These are phyloP conservation scores for Pleurotus eryngii DNA, from an alignment of 768 basidiomycete species.

Conservation along the genomic window DNA sequence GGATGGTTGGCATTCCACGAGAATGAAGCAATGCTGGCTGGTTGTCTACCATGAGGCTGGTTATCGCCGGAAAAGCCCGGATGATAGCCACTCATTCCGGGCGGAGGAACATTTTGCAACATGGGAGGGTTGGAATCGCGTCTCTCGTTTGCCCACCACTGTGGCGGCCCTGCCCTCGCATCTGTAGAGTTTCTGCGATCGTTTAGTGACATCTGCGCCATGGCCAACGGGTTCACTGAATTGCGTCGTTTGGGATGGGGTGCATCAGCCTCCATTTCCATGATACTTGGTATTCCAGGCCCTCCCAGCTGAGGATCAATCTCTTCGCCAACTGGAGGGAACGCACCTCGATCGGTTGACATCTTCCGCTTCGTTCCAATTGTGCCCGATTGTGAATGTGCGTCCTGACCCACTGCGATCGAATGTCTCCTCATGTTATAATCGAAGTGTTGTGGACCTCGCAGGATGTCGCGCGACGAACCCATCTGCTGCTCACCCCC, in stretches of 20 bases:
- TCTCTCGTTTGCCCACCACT: slow-evolving; percentile 65
- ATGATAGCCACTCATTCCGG: slow-evolving; percentile 44
- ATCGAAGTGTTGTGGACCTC: slow-evolving; percentile 55
- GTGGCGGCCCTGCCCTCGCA: slow-evolving; percentile 42
- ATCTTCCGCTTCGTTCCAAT: slow-evolving; percentile 80
- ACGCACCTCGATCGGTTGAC: slow-evolving; percentile 59
- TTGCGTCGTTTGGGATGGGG: slow-evolving; percentile 82
- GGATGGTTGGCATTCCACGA: slow-evolving; percentile 58
- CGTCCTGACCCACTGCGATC: slow-evolving; percentile 56
- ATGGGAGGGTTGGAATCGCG: slow-evolving; percentile 51
- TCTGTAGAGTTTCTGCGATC: slow-evolving; percentile 80
- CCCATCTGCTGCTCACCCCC: slow-evolving; percentile 23
- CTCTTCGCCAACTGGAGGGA: slow-evolving; percentile 57
- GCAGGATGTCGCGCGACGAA: slow-evolving; percentile 19
- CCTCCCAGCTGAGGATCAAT: slow-evolving; percentile 65
- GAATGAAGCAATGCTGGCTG: slow-evolving; percentile 65
- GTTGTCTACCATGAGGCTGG: slow-evolving; percentile 59
- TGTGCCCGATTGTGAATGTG: slow-evolving; percentile 36
- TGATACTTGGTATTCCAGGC: slow-evolving; percentile 60
- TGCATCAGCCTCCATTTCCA: slow-evolving; percentile 52
- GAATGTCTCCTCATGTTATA: slow-evolving; percentile 72
- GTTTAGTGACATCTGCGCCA: slow-evolving; percentile 72
- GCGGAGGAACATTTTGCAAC: slow-evolving; percentile 40
- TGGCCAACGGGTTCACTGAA: slow-evolving; percentile 75
- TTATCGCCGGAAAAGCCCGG: slow-evolving; percentile 60